phyloP scores from a whole-genome alignment of 768 basidiomycete genomes.

The Lyophyllum atratum region DNA sequence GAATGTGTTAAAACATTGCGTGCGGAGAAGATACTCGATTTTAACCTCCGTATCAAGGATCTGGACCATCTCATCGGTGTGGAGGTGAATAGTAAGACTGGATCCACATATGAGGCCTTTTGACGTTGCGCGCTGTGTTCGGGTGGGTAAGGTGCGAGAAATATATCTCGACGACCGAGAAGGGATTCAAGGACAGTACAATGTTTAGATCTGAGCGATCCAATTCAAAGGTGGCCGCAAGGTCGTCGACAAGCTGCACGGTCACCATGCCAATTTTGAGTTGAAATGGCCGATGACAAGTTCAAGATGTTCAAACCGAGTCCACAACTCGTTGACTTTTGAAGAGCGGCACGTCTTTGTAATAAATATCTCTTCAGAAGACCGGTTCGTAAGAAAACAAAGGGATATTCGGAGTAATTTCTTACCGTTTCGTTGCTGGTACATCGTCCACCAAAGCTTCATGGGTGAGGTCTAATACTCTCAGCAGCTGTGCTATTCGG shows the following conservation, averaged over 20 bases:
- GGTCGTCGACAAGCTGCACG: conserved; percentile 79
- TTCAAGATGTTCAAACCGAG: conserved; percentile 44
- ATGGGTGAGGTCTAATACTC: conserved; percentile 68
- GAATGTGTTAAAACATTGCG: not conserved
- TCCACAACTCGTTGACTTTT: conserved; percentile 79
- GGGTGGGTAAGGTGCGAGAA: not conserved
- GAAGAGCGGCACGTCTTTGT: conserved; percentile 82
- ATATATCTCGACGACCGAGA: not conserved
- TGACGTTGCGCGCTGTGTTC: conserved; percentile 76
- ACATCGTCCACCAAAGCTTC: conserved; percentile 57
- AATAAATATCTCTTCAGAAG: conserved; percentile 75
- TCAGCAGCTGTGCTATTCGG: conserved; percentile 66
- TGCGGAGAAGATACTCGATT: not conserved
- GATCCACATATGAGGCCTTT: conserved; percentile 86
- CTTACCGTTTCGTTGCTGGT: conserved; percentile 66
- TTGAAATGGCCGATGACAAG: not conserved
- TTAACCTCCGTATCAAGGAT: conserved; percentile 61
- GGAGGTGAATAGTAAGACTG: conserved; percentile 57
- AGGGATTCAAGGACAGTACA: conserved; percentile 39
- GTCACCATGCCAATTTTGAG: not conserved
- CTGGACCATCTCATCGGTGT: conserved; percentile 51
- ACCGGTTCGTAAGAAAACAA: conserved; percentile 9
- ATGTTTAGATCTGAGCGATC: conserved; percentile 80
- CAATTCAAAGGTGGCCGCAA: conserved; percentile 80
- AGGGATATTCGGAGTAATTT: not conserved